phyloP scores from a whole-genome alignment of 306 rosid species.

The Fragaria ananassa region DNA sequence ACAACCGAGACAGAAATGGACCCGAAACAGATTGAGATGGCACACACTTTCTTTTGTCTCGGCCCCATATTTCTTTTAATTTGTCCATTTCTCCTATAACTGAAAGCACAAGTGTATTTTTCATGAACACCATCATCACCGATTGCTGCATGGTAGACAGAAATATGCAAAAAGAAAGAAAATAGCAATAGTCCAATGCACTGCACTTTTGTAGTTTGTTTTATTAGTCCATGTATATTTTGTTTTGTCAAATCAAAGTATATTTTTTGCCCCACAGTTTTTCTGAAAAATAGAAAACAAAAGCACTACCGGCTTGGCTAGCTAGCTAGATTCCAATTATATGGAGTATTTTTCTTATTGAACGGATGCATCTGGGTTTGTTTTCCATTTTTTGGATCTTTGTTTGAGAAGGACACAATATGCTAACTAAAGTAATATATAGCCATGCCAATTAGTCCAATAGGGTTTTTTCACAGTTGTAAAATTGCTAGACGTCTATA shows the following conservation, averaged over 20 bases:
- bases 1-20: constrained; percentile 12
- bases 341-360: background rate
- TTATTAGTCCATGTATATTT: background rate
- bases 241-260: background rate
- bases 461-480: background rate
- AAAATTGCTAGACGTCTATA: background rate
- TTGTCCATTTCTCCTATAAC: constrained; percentile 20
- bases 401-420: background rate
- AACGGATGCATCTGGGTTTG: background rate
- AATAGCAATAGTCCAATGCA: background rate
- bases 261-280: background rate
- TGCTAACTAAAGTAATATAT: background rate
- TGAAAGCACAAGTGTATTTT: background rate
- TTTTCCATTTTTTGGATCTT: background rate
- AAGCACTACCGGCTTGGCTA: background rate
- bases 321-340: constrained; percentile 3
- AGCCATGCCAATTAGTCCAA: background rate
- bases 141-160: background rate
- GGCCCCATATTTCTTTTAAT: constrained; percentile 2
- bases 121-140: background rate
- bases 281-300: background rate
- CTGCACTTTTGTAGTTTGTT: constrained; percentile 11
- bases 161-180: background rate
- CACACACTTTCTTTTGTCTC: constrained; percentile 40
- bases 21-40: constrained; percentile 29